Evolutionary conservation across 2,329 filamentous ascomycete genomes (phyloP), one percentile per base, ranked within the genome.

Genomic region (Pseudogymnoascus sp.): DNA sequence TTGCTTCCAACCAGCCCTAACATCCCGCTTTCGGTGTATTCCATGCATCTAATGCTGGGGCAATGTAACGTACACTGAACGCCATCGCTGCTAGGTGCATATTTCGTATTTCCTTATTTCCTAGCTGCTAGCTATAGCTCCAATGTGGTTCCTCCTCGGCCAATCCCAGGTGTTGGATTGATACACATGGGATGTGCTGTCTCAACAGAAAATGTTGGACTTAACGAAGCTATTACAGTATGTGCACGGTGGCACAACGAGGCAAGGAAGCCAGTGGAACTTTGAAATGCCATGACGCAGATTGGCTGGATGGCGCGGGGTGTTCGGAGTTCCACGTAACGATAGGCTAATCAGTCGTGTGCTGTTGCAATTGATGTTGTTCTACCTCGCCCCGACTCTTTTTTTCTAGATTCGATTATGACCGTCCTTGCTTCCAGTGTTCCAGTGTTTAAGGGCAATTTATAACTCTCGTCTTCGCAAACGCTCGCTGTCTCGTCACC

Each of bases 51-150:
- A 16, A 56, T 18, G 28, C 25, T 34, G 5, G 25, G 28, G 9
- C 25, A 31, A 56, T 56, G 49, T 56, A 56, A 56, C 49, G 28
- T 56, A 7, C n/a, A 8, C 4, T 8, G n/a, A 34, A 34, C 49
- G 49, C 28, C 49, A 12, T 56, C 25, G 12, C 16, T 7, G 8
- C 49, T 34, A 34, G 49, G 8, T 56, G 49, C 49, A 34, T 56
- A 34, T 56, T 18, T 18, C n/a, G n/a, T 56, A 12, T 56, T 56
- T 56, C 28, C 28, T 56, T 56, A 56, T 56, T 56, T 56, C n/a
- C 49, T 18, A 18, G 25, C 49, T 56, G 2, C n/a, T 34, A 18
- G 49, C 2, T 18, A 34, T 18, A 56, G 25, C 49, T 56, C 25
- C 43, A 31, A 31, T 2, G 23, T 53, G 23, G 43, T 16, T 53